These are phyloP conservation scores for Ensete glaucum DNA, from an alignment of 176 grass and related monocot genomes.

Conservation along the genomic window DNA sequence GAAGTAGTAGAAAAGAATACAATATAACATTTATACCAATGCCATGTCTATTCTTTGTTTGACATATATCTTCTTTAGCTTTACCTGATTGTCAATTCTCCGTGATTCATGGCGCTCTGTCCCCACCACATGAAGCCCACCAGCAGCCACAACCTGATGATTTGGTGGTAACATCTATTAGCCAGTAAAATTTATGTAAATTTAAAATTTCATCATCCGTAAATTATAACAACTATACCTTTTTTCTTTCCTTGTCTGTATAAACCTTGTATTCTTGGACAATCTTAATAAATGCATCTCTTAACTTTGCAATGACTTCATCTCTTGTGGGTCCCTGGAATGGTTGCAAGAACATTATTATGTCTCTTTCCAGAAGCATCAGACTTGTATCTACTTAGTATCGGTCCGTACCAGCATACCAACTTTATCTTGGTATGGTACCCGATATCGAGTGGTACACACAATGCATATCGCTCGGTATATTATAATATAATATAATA, in stretches of 20 bases:
- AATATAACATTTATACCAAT: neutral
- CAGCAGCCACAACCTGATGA: slow-evolving; percentile 70
- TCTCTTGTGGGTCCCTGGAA: slow-evolving; percentile 81
- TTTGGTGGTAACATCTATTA: slow-evolving; percentile 9
- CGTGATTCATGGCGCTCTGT: slow-evolving; percentile 97
- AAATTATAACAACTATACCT: slow-evolving; percentile 31
- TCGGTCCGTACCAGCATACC: too few relatives aligned
- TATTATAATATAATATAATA: too few relatives aligned
- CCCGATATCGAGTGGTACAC: too few relatives aligned
- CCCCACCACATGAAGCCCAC: slow-evolving; percentile 90
- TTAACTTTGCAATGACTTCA: slow-evolving; percentile 82
- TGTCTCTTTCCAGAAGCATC: neutral
- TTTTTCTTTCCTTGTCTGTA: slow-evolving; percentile 86
- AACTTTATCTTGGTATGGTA: too few relatives aligned
- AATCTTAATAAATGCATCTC: slow-evolving; percentile 80
- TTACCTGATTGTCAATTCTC: slow-evolving; percentile 98
- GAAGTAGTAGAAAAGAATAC: neutral
- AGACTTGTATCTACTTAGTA: neutral
- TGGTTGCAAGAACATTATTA: slow-evolving; percentile 15
- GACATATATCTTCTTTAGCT: slow-evolving; percentile 1
- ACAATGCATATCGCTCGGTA: too few relatives aligned
- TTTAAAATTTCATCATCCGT: slow-evolving; percentile 24
- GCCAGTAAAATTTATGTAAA: slow-evolving; percentile 4
- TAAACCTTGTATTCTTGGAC: slow-evolving; percentile 78
- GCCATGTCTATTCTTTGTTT: neutral